Evolutionary conservation across 371 early-diverging fungal species (phyloP), one percentile per base, ranked within the genome.

Genomic region (Mortierella sp.): DNA sequence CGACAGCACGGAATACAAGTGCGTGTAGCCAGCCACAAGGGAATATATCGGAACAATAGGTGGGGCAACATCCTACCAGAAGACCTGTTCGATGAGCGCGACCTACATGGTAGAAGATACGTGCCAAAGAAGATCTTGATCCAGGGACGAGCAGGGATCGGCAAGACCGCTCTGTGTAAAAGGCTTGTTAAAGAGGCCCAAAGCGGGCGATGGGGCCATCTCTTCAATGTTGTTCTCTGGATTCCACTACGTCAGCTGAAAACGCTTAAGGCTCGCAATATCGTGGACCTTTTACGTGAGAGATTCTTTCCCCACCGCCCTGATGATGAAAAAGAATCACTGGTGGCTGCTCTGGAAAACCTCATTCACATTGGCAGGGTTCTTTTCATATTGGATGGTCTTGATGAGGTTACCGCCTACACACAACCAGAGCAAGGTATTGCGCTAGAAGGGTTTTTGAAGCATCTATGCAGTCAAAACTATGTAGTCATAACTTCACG

Each of bases 331-430:
- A n/a, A 8, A 58, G 43, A 43, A 0, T 3, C 3, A 10, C 8
- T 43, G 3, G 43, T 21, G 33, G 38, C 72, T 59, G 3, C 43
- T 4, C 10, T 43, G 4, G 5, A 0, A 3, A 10, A 2, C 15
- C 43, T 5, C 43, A 43, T 43, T 43, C 43, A 15, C 2, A 15
- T 0, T 33, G 70, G 58, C 57, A 72, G 33, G 52, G 62, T 66
- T 15, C 67, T 72, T 19, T 72, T 72, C 57, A 61, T 72, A 33
- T 53, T 66, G 55, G 67, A 66, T 38, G 66, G 67, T 52, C 62
- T 65, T 63, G 66, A 72, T 36, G 67, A 72, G 40, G 58, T 67
- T 33, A 60, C 28, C 11, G 45, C 59, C 16, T 55, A 72, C 55
- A n/a, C 19, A 9, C 33, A 58, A 4, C 4, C 36, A 36, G 7